A percentile compares a stretch with the other conserved stretches of the same genome.
Conservation (phyloP, 352 stramenopile species). For the Pythium biforme region DNA sequence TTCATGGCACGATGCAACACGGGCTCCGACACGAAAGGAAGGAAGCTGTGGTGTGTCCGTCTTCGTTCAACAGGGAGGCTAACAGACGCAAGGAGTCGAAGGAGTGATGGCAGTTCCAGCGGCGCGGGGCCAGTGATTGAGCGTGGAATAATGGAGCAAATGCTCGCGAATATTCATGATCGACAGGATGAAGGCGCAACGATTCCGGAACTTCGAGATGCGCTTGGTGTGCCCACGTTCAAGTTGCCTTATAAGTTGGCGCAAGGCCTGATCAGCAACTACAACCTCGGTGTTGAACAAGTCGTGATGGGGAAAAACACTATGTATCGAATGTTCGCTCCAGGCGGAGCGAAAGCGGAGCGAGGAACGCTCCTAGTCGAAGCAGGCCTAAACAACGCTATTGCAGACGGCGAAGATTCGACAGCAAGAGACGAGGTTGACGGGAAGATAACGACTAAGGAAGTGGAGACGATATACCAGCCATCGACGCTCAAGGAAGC, state of each 20-base stretch:
- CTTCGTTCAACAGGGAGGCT: conserved; percentile 28
- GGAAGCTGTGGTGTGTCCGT: conserved; percentile 81
- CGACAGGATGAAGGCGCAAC: conserved; percentile 51
- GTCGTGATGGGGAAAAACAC: conserved; percentile 78
- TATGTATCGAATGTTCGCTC: conserved; percentile 83
- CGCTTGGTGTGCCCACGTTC: conserved; percentile 78
- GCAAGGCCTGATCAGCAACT: conserved; percentile 76
- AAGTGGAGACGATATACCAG: conserved; percentile 26
- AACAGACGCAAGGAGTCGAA: not conserved
- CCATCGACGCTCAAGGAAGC: conserved; percentile 63
- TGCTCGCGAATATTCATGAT: conserved; percentile 60
- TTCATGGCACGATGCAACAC: conserved; percentile 85
- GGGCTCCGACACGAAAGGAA: conserved; percentile 46
- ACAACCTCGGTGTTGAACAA: conserved; percentile 74
- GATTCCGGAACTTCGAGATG: conserved; percentile 76
- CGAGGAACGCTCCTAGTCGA: conserved; percentile 6
- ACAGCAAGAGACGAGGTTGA: not conserved
- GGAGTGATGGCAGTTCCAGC: not conserved
- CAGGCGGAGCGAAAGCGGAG: conserved; percentile 23
- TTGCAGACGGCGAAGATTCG: not conserved
- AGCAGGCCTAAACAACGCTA: conserved; percentile 5
- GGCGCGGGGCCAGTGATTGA: conserved; percentile 51
- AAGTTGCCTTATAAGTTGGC: conserved; percentile 81
- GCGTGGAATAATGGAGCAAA: conserved; percentile 79
- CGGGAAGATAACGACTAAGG: not conserved